Conservation (phyloP, 345 rosid genomes). For the Eucalyptus marginata region DNA sequence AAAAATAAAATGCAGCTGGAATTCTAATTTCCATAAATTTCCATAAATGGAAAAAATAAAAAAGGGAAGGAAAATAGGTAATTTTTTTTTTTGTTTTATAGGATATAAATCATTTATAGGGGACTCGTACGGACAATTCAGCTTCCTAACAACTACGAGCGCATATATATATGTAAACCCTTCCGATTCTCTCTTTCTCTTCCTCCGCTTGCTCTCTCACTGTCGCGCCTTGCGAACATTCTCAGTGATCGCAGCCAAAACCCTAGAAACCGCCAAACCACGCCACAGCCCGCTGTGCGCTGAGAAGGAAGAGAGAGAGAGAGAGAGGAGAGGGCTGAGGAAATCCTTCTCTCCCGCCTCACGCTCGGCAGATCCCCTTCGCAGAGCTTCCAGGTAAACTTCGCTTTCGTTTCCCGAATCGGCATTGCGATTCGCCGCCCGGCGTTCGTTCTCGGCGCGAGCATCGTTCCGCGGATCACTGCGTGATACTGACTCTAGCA, state of each 20-base stretch:
- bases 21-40: not conserved
- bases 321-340: not conserved
- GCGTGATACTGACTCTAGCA: not conserved
- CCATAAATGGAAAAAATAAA: not conserved
- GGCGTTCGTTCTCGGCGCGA: not conserved
- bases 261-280: conserved; percentile 36
- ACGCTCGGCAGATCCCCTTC: not conserved
- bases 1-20: not conserved
- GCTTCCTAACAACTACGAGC: not conserved
- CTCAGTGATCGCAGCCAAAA: conserved; percentile 3
- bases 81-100: not conserved
- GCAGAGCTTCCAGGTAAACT: not conserved
- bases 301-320: not conserved
- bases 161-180: not conserved
- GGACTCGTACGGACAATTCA: not conserved
- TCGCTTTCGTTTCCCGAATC: not conserved
- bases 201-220: not conserved
- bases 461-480: not conserved
- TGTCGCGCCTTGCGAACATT: not conserved
- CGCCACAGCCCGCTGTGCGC: not conserved
- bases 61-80: not conserved
- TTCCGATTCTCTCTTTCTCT: not conserved
- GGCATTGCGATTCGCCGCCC: not conserved
- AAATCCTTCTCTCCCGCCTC: not conserved
- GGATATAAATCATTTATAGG: not conserved